Evolutionary conservation across 2,329 filamentous ascomycete genomes (phyloP).

Genomic region (Exophiala mesophila): DNA sequence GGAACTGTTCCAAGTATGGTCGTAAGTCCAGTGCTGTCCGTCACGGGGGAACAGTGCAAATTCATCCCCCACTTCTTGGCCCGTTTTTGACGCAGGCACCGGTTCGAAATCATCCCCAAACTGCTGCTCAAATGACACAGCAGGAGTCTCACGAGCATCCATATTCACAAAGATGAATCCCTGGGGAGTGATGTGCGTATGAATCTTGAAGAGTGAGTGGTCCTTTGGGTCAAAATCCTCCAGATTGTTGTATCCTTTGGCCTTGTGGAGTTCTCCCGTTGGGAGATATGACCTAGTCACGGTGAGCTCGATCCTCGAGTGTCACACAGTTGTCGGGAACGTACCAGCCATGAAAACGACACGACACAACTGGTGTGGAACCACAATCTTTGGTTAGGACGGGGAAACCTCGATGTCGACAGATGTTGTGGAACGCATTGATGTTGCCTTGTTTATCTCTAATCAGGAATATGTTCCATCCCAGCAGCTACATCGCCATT

Average conservation of each 20-base stretch:
- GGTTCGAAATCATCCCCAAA: constrained; percentile 47
- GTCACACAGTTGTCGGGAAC: too few relatives aligned
- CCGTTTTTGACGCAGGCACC: constrained; percentile 11
- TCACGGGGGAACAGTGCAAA: constrained; percentile 44
- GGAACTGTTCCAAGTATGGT: constrained; percentile 51
- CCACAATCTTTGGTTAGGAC: constrained; percentile 40
- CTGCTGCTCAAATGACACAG: constrained; percentile 50
- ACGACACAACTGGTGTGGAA: constrained; percentile 46
- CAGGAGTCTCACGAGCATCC: constrained; percentile 43
- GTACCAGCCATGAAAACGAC: constrained; percentile 60
- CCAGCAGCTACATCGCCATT: constrained; percentile 31
- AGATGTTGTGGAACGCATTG: constrained; percentile 60
- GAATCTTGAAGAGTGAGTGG: constrained; percentile 48
- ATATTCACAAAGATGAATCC: constrained; percentile 57
- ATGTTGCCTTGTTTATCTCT: constrained; percentile 49
- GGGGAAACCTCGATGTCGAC: constrained; percentile 55
- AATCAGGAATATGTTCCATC: constrained; percentile 52
- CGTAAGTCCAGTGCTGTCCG: constrained; percentile 49
- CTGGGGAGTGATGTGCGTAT: constrained; percentile 20
- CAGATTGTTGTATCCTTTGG: constrained; percentile 54
- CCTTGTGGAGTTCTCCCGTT: constrained; percentile 55
- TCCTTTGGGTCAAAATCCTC: constrained; percentile 55
- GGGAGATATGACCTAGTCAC: constrained; percentile 59
- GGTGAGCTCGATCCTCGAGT: too few relatives aligned
- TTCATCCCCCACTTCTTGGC: constrained; percentile 27